Conservation (phyloP, 345 rosid genomes). For the Arabidopsis arenosa region DNA sequence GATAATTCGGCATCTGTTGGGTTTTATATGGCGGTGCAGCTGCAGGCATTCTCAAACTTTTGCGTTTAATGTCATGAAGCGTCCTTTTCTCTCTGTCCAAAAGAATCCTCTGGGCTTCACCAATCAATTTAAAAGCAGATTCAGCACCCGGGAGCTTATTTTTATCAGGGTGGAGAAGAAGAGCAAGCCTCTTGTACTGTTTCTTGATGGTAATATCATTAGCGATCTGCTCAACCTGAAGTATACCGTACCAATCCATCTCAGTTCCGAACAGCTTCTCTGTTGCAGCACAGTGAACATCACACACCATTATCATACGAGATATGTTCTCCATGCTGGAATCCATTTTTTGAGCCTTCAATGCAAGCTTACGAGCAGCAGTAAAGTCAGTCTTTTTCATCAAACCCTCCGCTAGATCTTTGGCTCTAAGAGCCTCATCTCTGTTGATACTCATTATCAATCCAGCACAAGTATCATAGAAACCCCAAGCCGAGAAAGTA, state of each 20-base stretch:
- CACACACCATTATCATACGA: constrained; percentile 85
- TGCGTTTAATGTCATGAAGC: constrained; percentile 62
- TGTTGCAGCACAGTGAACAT: constrained; percentile 82
- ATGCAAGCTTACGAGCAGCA: constrained; percentile 67
- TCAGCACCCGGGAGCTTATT: constrained; percentile 94
- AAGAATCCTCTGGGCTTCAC: constrained; percentile 90
- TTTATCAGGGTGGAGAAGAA: constrained; percentile 93
- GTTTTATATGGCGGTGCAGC: constrained; percentile 42
- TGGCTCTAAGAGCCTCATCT: constrained; percentile 93
- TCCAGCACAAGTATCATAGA: constrained; percentile 31
- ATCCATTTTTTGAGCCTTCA: constrained; percentile 71
- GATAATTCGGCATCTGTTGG: constrained; percentile 46
- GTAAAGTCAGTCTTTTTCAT: constrained; percentile 68
- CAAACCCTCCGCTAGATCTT: constrained; percentile 65
- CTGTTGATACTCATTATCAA: constrained; percentile 74
- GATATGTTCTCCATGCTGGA: constrained; percentile 66
- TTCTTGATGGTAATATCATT: constrained; percentile 75
- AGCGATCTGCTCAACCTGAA: constrained; percentile 68
- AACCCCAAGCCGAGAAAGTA: background rate
- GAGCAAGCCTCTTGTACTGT: constrained; percentile 86
- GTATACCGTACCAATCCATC: constrained; percentile 92
- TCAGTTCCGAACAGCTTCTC: constrained; percentile 66
- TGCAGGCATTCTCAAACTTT: constrained; percentile 38
- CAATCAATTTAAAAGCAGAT: constrained; percentile 89
- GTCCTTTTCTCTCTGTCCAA: constrained; percentile 66